phyloP scores from a whole-genome alignment of 208 protist genomes.

The Leishmania turanica region DNA sequence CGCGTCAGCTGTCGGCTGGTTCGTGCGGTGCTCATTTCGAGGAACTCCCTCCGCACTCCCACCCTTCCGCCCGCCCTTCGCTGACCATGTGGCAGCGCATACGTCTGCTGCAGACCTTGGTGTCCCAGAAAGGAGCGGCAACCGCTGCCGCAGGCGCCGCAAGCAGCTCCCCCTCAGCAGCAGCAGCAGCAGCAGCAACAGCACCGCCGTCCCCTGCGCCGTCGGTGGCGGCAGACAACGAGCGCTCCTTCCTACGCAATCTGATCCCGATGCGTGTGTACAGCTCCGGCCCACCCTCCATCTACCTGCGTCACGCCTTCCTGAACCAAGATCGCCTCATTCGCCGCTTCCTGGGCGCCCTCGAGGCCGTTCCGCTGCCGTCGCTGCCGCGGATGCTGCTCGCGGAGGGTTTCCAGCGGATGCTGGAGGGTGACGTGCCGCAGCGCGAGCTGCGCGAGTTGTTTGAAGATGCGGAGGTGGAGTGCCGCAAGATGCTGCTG shows the following conservation, averaged over 20 bases:
- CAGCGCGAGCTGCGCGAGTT: constrained; percentile 78
- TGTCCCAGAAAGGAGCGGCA: not conserved
- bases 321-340: constrained; percentile 72
- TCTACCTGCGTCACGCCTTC: constrained; percentile 74
- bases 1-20: not conserved
- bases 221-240: constrained; percentile 8
- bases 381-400: constrained; percentile 79
- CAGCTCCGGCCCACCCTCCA: constrained; percentile 53
- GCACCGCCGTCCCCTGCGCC: not conserved
- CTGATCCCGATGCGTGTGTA: constrained; percentile 74
- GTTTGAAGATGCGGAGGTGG: constrained; percentile 77
- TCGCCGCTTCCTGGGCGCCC: constrained; percentile 46
- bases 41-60: not conserved
- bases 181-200: not conserved
- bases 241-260: constrained; percentile 74
- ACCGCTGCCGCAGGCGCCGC: not conserved
- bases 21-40: not conserved
- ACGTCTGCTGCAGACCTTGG: constrained; percentile 5
- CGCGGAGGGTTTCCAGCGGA: constrained; percentile 77
- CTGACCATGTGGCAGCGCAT: constrained; percentile 2
- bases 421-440: constrained; percentile 67
- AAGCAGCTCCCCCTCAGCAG: not conserved
- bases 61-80: not conserved
- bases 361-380: constrained; percentile 78
- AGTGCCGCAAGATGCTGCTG: constrained; percentile 57